Percentiles rank a stretch among this genome's conserved stretches.
These are phyloP conservation scores for Cladosporium oxysporum DNA, from an alignment of 2,329 filamentous ascomycete species.

Conservation along the genomic window DNA sequence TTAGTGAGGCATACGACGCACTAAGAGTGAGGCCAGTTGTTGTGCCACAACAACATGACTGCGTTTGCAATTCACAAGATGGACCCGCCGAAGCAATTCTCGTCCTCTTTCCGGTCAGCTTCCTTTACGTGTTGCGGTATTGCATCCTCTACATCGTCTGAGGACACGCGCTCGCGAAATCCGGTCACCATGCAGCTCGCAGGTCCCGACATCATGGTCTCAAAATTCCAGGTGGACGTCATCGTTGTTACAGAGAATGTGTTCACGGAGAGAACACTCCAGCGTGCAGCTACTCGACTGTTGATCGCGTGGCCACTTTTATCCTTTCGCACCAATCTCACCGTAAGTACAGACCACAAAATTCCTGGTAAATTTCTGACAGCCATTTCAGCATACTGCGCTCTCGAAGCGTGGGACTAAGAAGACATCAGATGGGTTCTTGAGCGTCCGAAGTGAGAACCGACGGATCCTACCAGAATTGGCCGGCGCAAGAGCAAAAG, in stretches of 20 bases:
- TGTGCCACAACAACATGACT: no score
- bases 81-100: no score
- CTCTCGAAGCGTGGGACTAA: neutral
- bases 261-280: neutral
- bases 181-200: neutral
- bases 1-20: no score
- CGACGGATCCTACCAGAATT: neutral
- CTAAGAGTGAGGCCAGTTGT: no score
- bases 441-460: neutral
- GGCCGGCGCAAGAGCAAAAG: neutral
- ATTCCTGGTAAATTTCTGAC: neutral
- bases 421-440: neutral
- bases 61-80: no score
- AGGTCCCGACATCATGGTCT: slow-evolving; percentile 1
- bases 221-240: neutral
- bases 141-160: no score
- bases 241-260: neutral
- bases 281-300: neutral
- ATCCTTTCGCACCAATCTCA: neutral
- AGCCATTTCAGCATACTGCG: neutral
- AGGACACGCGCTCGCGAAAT: neutral
- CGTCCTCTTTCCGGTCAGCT: no score
- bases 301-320: neutral
- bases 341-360: neutral
- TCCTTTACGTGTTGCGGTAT: no score